A percentile compares a stretch with the other conserved stretches of the same genome.
These are phyloP conservation scores for Phytophthora cactorum DNA, from an alignment of 352 stramenopile genomes.

Conservation along the genomic window DNA sequence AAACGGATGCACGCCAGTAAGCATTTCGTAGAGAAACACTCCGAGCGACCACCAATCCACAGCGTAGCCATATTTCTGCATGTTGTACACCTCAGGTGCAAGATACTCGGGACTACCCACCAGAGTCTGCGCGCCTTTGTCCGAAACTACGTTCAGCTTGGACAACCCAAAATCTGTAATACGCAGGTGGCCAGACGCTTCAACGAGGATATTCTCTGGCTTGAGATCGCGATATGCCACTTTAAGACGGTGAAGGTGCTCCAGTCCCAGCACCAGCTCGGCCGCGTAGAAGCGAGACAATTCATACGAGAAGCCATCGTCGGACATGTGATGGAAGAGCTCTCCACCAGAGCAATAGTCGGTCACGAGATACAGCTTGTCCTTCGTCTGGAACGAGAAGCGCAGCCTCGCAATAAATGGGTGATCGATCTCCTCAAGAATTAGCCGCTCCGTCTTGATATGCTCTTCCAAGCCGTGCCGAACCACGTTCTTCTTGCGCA, in stretches of 20 bases:
- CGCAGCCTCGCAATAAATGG: constrained; percentile 98
- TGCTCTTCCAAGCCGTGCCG: constrained; percentile 94
- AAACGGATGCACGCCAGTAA: constrained; percentile 91
- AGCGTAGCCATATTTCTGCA: constrained; percentile 81
- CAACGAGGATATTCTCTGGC: constrained; percentile 95
- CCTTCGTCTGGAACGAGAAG: constrained; percentile 97
- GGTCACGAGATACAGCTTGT: constrained; percentile 90
- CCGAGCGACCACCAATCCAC: constrained; percentile 95
- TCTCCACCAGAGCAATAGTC: constrained; percentile 95
- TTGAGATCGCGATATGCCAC: constrained; percentile 98
- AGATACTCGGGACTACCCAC: constrained; percentile 92
- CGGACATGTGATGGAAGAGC: constrained; percentile 98
- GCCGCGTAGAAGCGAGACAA: constrained; percentile 94
- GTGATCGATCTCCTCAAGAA: constrained; percentile 97
- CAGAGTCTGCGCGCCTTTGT: constrained; percentile 70
- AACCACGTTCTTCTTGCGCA: constrained; percentile 96
- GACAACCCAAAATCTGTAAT: constrained; percentile 97
- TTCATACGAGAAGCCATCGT: constrained; percentile 78
- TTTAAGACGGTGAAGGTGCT: constrained; percentile 95
- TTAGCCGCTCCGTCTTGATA: constrained; percentile 97
- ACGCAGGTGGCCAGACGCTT: constrained; percentile 93
- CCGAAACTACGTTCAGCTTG: constrained; percentile 76
- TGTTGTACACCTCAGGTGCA: constrained; percentile 83
- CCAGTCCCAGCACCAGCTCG: constrained; percentile 95
- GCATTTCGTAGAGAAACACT: constrained; percentile 91